Evolutionary conservation across 345 rosid species (phyloP), one percentile per base, ranked within the genome.

Genomic region (Gossypium stocksii): DNA sequence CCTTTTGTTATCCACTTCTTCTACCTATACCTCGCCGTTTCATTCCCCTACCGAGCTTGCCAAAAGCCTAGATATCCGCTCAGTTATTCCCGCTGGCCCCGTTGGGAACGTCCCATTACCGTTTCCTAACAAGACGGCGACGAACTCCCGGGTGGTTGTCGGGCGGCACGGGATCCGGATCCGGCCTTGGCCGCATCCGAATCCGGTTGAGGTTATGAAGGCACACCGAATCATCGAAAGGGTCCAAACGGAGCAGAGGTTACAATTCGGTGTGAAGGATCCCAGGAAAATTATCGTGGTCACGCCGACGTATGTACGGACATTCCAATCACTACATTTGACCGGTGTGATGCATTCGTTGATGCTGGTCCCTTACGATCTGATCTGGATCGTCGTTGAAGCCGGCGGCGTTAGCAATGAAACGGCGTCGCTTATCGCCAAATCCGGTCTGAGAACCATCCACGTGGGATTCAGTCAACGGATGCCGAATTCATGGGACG

Each of bases 161-260:
- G 99, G 99, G n/a, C 88, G 99, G 51, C 99, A 95, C 70, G 98
- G 99, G 88, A 96, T 96, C 90, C 91, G 97, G 90, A 93, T 96
- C 92, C 97, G 99, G 38, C 94, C 98, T 4, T 96, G 99, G 99
- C 99, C 99, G 15, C 99, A 93, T 61, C 99, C 99, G 65, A 81
- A 91, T 77, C 94, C 98, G 76, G 45, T 74, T 5, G 99, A 96
- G 80, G 97, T 96, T 13, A 89, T 96, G 97, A 88, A 82, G 76
- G 99, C 99, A 53, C 99, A 96, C 69, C 84, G 74, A 84, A 89
- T 96, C 53, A 96, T 96, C 7, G 93, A 89, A 81, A 84, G 94
- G 69, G 97, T 93, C 17, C 99, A 96, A 83, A 85, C 75, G 56
- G 99, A 93, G 87, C 99, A 96, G 86, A 85, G 90, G 81, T 44